phyloP scores from a whole-genome alignment of 805 yeast genomes.

The Clavispora carvajalis region DNA sequence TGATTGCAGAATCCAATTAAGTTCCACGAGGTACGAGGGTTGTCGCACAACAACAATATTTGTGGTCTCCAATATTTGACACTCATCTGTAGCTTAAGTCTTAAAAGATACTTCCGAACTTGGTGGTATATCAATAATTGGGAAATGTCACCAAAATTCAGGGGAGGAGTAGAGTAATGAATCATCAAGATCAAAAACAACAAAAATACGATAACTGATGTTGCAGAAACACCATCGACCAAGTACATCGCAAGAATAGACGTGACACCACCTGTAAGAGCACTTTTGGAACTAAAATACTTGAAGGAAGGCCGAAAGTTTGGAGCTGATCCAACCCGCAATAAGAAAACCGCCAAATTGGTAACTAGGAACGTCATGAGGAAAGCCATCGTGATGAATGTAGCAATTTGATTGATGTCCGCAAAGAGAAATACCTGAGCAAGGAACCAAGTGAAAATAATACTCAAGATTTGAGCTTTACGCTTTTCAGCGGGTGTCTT shows the following conservation, averaged over 20 bases:
- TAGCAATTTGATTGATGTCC: constrained; percentile 90
- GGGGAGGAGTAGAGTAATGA: constrained; percentile 90
- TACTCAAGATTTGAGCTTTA: constrained; percentile 60
- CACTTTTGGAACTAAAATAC: constrained; percentile 79
- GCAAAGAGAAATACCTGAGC: constrained; percentile 85
- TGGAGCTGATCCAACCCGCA: constrained; percentile 92
- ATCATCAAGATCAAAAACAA: constrained; percentile 66
- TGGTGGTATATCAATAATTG: constrained; percentile 94
- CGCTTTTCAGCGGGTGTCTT: constrained; percentile 37
- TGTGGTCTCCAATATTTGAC: constrained; percentile 99
- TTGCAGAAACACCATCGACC: constrained; percentile 88
- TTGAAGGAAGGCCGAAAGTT: constrained; percentile 94
- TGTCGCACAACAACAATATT: constrained; percentile 78
- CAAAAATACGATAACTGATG: constrained; percentile 63
- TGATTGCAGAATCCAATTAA: constrained; percentile 90
- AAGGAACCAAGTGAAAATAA: constrained; percentile 71
- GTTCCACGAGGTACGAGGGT: constrained; percentile 90
- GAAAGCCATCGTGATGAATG: constrained; percentile 94
- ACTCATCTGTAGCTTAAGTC: constrained; percentile 78
- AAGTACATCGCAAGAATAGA: constrained; percentile 86
- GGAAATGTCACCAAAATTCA: constrained; percentile 97
- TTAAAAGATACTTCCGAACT: constrained; percentile 81
- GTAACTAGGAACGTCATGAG: constrained; percentile 93
- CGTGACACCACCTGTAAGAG: constrained; percentile 63
- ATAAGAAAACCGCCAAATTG: constrained; percentile 85